Evolutionary conservation across 2,329 filamentous ascomycete species (phyloP), one percentile per base, ranked within the genome.

Genomic region (Pseudogymnoascus sp.): DNA sequence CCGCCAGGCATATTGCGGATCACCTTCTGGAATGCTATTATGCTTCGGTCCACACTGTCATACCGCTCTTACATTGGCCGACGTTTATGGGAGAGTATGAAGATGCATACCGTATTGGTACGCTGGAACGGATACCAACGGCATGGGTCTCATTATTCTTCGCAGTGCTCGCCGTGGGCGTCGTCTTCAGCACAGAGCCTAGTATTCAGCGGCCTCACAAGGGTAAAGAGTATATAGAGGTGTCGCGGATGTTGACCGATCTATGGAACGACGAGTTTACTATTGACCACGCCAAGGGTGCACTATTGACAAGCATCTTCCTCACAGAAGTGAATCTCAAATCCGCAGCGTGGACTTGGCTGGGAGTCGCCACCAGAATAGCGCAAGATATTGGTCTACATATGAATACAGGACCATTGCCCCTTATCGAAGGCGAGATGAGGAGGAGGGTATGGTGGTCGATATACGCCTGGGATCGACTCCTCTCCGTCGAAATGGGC

Each of bases 401-500:
- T 70, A 78, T 84, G 5, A 90, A 96, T 69, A 84, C 84, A 1
- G 88, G 87, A 0, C 82, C 86, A 0, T 91, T 88, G 81, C 82
- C 89, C 1, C 80, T 86, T 1, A 79, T 96, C 12, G 92, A 96
- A 70, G 84, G 84, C 10, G 93, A 97, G 75, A 92, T 93, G 85
- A 85, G 92, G 62, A 85, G 90, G 65, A 83, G 92, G 63, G 84
- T 94, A 2, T 99, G 93, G 93, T 99, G 94, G 92, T 86, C 90
- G 12, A 84, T 96, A 63, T 97, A 97, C 75, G 85, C 91, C 50
- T 86, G 92, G 77, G 94, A 99, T 76, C 85, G 92, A 66, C 82
- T 90, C 25, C 78, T 95, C 60, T 87, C 91, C 0, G 79, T 96
- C 11, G 92, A 96, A 72, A 80, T 92, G 35, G 90, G 91, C 7